Conservation (phyloP, 495 filamentous ascomycete genomes). For the Xylaria palmicola region DNA sequence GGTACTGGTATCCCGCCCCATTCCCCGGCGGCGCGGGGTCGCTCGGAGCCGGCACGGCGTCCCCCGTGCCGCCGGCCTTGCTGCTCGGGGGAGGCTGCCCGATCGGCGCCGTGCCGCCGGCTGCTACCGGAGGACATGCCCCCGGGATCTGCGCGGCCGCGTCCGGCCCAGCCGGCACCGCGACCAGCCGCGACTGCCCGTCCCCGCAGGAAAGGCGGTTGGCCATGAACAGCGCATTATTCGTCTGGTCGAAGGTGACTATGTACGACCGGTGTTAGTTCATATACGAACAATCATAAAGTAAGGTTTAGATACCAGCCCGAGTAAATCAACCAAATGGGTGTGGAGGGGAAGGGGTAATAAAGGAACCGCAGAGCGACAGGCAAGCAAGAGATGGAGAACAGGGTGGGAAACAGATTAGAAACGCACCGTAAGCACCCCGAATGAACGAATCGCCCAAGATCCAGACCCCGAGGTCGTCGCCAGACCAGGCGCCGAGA, state of each 20-base stretch:
- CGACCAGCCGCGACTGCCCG: slow-evolving; percentile 19
- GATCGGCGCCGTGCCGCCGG: too few relatives aligned
- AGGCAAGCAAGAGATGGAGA: neutral
- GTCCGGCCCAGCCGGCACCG: slow-evolving; percentile 25
- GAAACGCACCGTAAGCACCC: slow-evolving; percentile 55
- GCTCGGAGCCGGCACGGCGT: too few relatives aligned
- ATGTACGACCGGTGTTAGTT: neutral
- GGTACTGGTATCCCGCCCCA: neutral
- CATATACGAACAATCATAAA: too few relatives aligned
- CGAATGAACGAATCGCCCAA: slow-evolving; percentile 77
- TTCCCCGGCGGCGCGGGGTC: too few relatives aligned
- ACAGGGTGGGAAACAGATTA: neutral
- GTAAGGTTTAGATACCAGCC: too few relatives aligned
- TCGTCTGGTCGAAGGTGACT: slow-evolving; percentile 33
- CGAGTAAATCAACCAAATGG: too few relatives aligned
- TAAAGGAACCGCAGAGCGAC: too few relatives aligned
- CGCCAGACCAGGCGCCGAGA: slow-evolving; percentile 48
- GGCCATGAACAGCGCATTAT: slow-evolving; percentile 32
- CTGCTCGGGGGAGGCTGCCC: neutral
- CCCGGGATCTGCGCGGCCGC: slow-evolving; percentile 28
- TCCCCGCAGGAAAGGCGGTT: slow-evolving; percentile 26
- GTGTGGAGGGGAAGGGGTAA: too few relatives aligned
- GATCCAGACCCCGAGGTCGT: slow-evolving; percentile 38
- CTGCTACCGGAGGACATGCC: slow-evolving; percentile 19
- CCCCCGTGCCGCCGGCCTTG: neutral